Base-by-base conservation (phyloP, 768 basidiomycete species). In the Pleurotus djamor region DNA sequence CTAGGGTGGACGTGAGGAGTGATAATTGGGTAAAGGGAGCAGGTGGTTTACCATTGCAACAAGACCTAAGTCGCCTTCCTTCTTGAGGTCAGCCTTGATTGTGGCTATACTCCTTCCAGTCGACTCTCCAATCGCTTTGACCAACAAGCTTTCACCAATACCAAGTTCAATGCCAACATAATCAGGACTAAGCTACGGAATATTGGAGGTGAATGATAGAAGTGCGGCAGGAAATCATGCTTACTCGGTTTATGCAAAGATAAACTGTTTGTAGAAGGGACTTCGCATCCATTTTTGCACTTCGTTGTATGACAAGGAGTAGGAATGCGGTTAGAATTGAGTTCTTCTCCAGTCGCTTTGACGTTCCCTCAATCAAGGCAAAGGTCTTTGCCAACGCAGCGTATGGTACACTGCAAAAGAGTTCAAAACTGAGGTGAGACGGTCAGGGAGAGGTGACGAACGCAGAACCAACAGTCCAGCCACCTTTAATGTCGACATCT, bases 121-220 rank as follows among this genome's bases (percentile, higher is more conserved):
- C 3, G 94, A 94, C 69, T 97, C 92, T 43, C 86, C 90, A 61
- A 99, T 98, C 13, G 97, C 95, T 68, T 98, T 98, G 69, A 97
- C 84, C 38, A 99, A 81, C 16, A 98, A 75, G 64, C 90, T 92
- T 71, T 99, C 97, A 14, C 96, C 97, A 59, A 98, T 96, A 35
- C 97, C 97, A 1, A 99, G 83, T 71, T 99, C 96, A 55, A 98
- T 79, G 33, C 96, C 96, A 60, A 92, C 79, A 71, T 98, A 98
- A 70, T 98, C 97, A 13, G 97, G 96, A 65, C 94, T 88, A 59
- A 98, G 71, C 96, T 98, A 69, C 21, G 21, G 21, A 28, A 28
- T 28, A 44, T 47, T 14, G 10, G 28, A 21, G n/a, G 36, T 69
- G 1, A 67, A 59, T 54, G 16, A 62, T 17, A 6, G 13, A 13